Evolutionary conservation across 345 rosid genomes (phyloP), one percentile per base, ranked within the genome.

Genomic region (Luvunga scandens): DNA sequence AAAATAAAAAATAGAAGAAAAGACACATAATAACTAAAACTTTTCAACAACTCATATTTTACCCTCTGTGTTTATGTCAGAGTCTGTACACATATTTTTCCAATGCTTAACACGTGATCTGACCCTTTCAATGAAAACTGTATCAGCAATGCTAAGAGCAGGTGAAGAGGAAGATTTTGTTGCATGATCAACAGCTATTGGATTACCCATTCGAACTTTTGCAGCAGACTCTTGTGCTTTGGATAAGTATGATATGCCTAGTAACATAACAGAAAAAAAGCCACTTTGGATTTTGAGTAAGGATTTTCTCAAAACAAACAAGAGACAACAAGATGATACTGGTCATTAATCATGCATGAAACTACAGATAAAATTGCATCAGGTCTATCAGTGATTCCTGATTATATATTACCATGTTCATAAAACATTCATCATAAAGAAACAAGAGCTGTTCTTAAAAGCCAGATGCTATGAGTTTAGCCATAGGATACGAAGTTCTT

Each of bases 161-260:
- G 61, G 85, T 30, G 79, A 64, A 74, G 89, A 78, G 82, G 88
- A 83, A 76, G 94, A 80, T 71, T 73, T 77, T 50, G 53, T 55
- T 5, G 79, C 21, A 31, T 78, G 27, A 71, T 81, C 79, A 48
- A 88, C 80, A 71, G 36, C 84, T 22, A 84, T 61, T 13, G 94
- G 90, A 88, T 84, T 88, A 82, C 86, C 92, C 64, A 84, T 78
- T 48, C 76, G 85, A 86, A 85, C 77, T 84, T 86, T 91, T 3
- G 92, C 94, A 1, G 79, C 83, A 73, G 88, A 85, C 75, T 93
- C 99, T 88, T 95, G 99, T 27, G 77, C 90, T 90, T 90, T 89
- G 13, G 98, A 93, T 76, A 93, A 86, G 82, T 95, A 95, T 9
- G 97, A 92, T 75, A 95, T 88, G 70, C 98, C 99, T 95, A 76